A percentile compares a stretch with the other conserved stretches of the same genome.
These are phyloP conservation scores for Wallacemonas sp. DNA, from an alignment of 208 protist genomes.

Conservation along the genomic window DNA sequence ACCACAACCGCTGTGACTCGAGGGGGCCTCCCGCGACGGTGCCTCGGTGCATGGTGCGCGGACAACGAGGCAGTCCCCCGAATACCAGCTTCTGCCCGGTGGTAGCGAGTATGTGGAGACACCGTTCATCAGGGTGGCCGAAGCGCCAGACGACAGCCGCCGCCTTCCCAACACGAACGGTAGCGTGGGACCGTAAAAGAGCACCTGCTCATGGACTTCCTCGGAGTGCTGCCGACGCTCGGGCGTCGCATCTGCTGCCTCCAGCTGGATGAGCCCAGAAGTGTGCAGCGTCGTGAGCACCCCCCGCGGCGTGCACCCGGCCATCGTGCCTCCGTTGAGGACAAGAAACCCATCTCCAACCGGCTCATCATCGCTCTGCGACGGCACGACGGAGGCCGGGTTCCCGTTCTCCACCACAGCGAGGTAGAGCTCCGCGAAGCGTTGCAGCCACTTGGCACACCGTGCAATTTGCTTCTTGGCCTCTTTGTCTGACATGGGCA, in stretches of 20 bases:
- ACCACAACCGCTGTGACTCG: constrained; percentile 24
- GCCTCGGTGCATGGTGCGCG: constrained; percentile 11
- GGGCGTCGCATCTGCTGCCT: neutral
- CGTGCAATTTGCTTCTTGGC: constrained; percentile 18
- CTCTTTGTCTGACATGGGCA: constrained; percentile 16
- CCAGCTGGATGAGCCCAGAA: constrained; percentile 15
- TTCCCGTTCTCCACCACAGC: constrained; percentile 10
- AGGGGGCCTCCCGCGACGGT: constrained; percentile 30
- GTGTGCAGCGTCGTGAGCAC: constrained; percentile 31
- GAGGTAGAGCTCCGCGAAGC: constrained; percentile 16
- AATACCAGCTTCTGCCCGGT: constrained; percentile 10
- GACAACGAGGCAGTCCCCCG: constrained; percentile 17
- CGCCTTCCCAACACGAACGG: constrained; percentile 29
- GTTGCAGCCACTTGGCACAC: constrained; percentile 22
- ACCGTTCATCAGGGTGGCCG: neutral
- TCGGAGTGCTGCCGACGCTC: neutral
- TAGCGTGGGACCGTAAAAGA: constrained; percentile 30
- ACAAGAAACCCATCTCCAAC: constrained; percentile 42
- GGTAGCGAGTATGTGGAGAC: neutral
- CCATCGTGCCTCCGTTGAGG: constrained; percentile 58
- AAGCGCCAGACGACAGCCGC: neutral
- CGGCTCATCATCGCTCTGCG: neutral
- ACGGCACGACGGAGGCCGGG: neutral
- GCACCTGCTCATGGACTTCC: constrained; percentile 13
- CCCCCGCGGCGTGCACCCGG: constrained; percentile 43